Conservation (phyloP, 345 rosid species). For the Erysimum cheiranthoides region DNA sequence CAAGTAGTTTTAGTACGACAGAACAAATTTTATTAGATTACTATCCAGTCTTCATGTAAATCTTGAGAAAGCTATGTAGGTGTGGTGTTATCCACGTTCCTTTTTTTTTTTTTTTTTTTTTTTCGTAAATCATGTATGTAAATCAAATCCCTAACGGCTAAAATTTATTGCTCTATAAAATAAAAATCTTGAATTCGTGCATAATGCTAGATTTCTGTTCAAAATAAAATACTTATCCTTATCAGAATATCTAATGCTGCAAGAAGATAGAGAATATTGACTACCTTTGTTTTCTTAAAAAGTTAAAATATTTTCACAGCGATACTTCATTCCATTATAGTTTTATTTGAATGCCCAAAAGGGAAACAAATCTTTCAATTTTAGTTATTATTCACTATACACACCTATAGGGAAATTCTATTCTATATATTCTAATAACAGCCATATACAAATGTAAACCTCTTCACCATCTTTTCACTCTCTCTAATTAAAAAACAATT, state of each 20-base stretch:
- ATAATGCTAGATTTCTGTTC: background rate
- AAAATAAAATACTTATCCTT: too few relatives aligned
- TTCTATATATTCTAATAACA: background rate
- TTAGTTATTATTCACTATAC: background rate
- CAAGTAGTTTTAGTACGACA: background rate
- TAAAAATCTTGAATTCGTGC: background rate
- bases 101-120: background rate
- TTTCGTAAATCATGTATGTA: background rate
- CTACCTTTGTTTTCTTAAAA: too few relatives aligned
- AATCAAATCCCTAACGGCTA: background rate
- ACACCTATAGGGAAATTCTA: too few relatives aligned
- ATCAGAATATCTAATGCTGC: too few relatives aligned
- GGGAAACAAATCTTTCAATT: slow-evolving; percentile 19
- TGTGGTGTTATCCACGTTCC: background rate
- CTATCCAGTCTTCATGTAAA: background rate
- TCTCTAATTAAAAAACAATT: background rate
- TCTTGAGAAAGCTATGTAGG: background rate
- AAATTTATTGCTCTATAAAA: background rate
- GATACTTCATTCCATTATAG: too few relatives aligned
- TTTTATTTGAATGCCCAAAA: slow-evolving; percentile 13
- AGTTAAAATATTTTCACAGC: too few relatives aligned
- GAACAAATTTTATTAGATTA: background rate
- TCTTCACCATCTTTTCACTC: slow-evolving; percentile 19
- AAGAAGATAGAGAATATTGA: background rate
- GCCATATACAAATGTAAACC: background rate